These are phyloP conservation scores for Hirsutella rhossiliensis DNA, from an alignment of 2,329 filamentous ascomycete genomes.

Conservation along the genomic window DNA sequence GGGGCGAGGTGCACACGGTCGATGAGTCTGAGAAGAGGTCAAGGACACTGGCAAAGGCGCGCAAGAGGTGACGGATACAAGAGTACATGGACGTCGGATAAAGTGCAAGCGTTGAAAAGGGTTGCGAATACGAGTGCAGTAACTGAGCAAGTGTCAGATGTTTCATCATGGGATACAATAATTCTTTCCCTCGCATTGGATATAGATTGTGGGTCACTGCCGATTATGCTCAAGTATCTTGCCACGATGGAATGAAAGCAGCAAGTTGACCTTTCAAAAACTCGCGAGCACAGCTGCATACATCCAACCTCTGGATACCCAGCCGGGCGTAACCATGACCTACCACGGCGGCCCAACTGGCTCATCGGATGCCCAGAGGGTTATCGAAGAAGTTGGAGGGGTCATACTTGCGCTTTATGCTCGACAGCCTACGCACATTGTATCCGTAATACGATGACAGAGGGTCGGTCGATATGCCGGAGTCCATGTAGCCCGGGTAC, in stretches of 20 bases:
- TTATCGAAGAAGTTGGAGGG: slow-evolving; percentile 5
- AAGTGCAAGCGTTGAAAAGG: background rate
- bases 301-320: too few species aligned
- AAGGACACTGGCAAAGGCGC: slow-evolving; percentile 6
- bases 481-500: slow-evolving; percentile 8
- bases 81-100: background rate
- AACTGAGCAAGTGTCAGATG: background rate
- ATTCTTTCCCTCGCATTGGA: background rate
- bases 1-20: slow-evolving; percentile 11
- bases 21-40: slow-evolving; percentile 3
- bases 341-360: background rate
- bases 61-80: slow-evolving; percentile 8
- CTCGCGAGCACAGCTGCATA: background rate
- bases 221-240: background rate
- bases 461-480: slow-evolving; percentile 4
- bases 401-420: slow-evolving; percentile 7
- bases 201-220: background rate
- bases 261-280: background rate
- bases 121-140: too few species aligned
- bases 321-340: background rate
- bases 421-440: slow-evolving; percentile 3
- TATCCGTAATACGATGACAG: slow-evolving; percentile 6
- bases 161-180: background rate
- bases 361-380: slow-evolving; percentile 1
- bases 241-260: background rate